Base-by-base conservation (phyloP, 2,329 filamentous ascomycete genomes). In the Amylocarpus encephaloides region DNA sequence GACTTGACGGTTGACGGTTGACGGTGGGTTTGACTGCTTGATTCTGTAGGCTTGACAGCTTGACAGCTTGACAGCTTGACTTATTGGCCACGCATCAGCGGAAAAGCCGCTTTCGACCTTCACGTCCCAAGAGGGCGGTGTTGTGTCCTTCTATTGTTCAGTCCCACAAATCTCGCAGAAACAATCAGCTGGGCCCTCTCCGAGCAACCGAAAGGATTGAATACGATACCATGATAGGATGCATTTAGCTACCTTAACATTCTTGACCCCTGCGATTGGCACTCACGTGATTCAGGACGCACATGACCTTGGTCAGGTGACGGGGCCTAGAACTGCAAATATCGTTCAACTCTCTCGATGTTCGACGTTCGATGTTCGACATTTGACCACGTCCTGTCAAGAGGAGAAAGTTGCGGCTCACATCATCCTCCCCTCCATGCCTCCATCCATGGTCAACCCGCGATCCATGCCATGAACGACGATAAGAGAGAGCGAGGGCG, bases 61-160 rank as follows among this genome's bases (percentile, higher is more conserved):
- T n/a, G n/a, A n/a, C n/a, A n/a, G n/a, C n/a, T n/a, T n/a, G n/a
- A n/a, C n/a, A n/a, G n/a, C n/a, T n/a, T n/a, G 22, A 26, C 4
- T 26, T 26, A 58, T 57, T 56, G 55, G 55, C 49, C 45, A 43
- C 50, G 51, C 57, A 54, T 55, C 53, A 57, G 46, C 53, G 51
- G 55, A 57, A 45, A 54, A 48, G 48, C 48, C 43, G 49, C 53
- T 46, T 40, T 29, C 48, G 30, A 46, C 41, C 45, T 15, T n/a
- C 42, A 36, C 18, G 29, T 43, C 11, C 40, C 36, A 49, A 53
- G 51, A 38, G 48, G 34, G 45, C 43, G 42, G 36, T 5, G 26
- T 35, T 41, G 45, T 44, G 46, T 36, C 29, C 34, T 49, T 42
- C 29, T 50, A 41, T 50, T 32, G 46, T 40, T 43, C 13, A 48